phyloP scores from a whole-genome alignment of 2,329 filamentous ascomycete genomes.

The Dactylellina leptospora region DNA sequence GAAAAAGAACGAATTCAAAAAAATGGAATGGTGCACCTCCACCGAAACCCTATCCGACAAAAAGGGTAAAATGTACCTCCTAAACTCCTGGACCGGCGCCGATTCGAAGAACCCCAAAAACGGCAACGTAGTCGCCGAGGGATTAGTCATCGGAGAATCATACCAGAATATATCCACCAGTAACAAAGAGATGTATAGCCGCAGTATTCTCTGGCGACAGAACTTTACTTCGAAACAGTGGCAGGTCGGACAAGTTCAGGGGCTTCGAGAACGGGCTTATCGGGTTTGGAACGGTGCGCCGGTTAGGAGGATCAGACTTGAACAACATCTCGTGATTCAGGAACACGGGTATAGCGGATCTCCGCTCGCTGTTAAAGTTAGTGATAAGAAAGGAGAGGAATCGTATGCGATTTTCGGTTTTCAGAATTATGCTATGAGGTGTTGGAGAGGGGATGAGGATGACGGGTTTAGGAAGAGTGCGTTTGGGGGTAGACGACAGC shows the following conservation, averaged over 20 bases:
- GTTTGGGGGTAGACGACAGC: conserved; percentile 17
- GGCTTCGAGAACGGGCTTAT: conserved; percentile 38
- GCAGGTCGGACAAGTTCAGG: conserved; percentile 43
- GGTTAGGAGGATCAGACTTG: conserved; percentile 19
- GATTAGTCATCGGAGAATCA: conserved; percentile 41
- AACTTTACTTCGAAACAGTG: conserved; percentile 50
- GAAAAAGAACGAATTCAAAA: conserved; percentile 47
- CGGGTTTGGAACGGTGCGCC: conserved; percentile 43
- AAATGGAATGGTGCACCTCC: conserved; percentile 48
- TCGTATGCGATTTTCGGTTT: conserved; percentile 48
- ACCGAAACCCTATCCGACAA: conserved; percentile 24
- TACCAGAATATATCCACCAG: conserved; percentile 43
- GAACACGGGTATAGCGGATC: conserved; percentile 48
- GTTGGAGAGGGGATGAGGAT: conserved; percentile 36
- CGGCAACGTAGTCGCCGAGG: conserved; percentile 45
- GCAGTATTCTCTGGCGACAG: conserved; percentile 47
- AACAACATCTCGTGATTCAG: conserved; percentile 46
- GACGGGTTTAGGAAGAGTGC: conserved; percentile 41
- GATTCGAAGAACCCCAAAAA: conserved; percentile 46
- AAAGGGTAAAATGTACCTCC: conserved; percentile 48
- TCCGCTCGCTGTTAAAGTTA: conserved; percentile 44
- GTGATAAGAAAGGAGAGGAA: conserved; percentile 23
- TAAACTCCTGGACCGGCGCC: conserved; percentile 45
- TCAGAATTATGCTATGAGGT: conserved; percentile 50
- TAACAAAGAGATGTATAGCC: conserved; percentile 48